Conservation (phyloP, 768 basidiomycete genomes). For the Tylopilus vinaceipallidus region DNA sequence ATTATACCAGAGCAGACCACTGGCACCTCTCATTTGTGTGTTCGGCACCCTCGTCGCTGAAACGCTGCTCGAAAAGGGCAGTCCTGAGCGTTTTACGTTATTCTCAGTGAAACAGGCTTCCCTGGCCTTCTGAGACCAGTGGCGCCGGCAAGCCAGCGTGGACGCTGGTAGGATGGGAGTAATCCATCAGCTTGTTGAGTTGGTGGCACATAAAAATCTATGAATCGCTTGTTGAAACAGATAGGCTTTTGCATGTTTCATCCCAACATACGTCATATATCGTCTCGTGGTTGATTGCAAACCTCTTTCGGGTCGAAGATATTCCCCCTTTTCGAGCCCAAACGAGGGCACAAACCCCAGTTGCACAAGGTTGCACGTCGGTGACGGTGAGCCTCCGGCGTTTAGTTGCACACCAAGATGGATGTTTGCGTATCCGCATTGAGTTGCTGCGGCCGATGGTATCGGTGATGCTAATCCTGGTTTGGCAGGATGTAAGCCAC, state of each 20-base stretch:
- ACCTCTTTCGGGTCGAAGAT: background rate
- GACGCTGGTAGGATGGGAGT: background rate
- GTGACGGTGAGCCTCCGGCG: constrained; percentile 1
- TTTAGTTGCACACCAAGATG: background rate
- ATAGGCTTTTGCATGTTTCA: constrained; percentile 6
- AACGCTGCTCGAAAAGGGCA: background rate
- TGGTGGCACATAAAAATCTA: background rate
- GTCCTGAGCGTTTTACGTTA: constrained; percentile 11
- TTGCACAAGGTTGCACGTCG: background rate
- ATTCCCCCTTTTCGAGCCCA: background rate
- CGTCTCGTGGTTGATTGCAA: background rate
- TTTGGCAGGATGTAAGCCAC: constrained; percentile 5
- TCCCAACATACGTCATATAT: constrained; percentile 3
- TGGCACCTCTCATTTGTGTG: background rate
- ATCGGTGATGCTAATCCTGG: constrained; percentile 10
- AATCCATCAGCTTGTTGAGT: background rate
- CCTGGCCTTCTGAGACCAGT: constrained; percentile 6
- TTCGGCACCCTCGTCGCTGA: background rate
- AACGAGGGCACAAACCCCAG: background rate
- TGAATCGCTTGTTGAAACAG: background rate
- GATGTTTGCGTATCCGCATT: constrained; percentile 7
- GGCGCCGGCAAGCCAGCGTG: constrained; percentile 13
- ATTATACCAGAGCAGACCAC: background rate
- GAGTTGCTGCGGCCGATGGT: constrained; percentile 16
- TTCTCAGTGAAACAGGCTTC: background rate